Percentiles rank a stretch among this genome's conserved stretches.
phyloP scores from a whole-genome alignment of 352 stramenopile genomes.

The Blastocystis sp. region DNA sequence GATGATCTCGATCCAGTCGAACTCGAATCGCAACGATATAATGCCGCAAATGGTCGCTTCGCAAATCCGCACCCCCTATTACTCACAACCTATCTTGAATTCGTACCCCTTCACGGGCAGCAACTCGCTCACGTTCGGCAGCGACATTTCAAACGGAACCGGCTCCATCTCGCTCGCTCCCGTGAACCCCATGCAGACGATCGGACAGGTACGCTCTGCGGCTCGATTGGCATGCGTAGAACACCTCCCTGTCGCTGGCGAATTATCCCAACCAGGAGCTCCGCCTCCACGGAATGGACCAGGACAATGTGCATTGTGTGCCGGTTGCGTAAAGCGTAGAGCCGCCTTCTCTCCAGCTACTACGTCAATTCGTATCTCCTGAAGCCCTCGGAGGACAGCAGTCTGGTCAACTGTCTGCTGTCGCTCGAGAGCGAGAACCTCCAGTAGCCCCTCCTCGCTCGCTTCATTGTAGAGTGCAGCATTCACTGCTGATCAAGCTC shows the following conservation, averaged over 20 bases:
- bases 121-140: constrained; percentile 20
- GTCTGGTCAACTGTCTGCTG: neutral
- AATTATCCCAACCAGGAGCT: constrained; percentile 10
- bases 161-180: constrained; percentile 38
- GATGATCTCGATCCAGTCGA: constrained; percentile 27
- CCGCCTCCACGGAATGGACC: constrained; percentile 41
- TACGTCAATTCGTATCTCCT: constrained; percentile 54
- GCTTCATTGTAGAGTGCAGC: neutral
- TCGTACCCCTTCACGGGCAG: constrained; percentile 10
- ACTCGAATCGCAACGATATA: constrained; percentile 27
- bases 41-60: constrained; percentile 49
- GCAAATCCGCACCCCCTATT: constrained; percentile 24
- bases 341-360: constrained; percentile 8
- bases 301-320: constrained; percentile 24
- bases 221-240: neutral
- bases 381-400: constrained; percentile 35
- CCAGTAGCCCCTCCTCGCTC: neutral
- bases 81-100: constrained; percentile 23
- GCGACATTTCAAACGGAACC: constrained; percentile 11
- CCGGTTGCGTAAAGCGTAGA: neutral
- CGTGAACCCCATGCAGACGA: constrained; percentile 23
- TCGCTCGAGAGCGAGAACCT: constrained; percentile 11
- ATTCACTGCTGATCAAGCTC: constrained; percentile 26
- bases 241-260: neutral
- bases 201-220: neutral